These are phyloP conservation scores for Symbiotaphrina buchneri DNA, from an alignment of 495 filamentous ascomycete genomes.

Conservation along the genomic window DNA sequence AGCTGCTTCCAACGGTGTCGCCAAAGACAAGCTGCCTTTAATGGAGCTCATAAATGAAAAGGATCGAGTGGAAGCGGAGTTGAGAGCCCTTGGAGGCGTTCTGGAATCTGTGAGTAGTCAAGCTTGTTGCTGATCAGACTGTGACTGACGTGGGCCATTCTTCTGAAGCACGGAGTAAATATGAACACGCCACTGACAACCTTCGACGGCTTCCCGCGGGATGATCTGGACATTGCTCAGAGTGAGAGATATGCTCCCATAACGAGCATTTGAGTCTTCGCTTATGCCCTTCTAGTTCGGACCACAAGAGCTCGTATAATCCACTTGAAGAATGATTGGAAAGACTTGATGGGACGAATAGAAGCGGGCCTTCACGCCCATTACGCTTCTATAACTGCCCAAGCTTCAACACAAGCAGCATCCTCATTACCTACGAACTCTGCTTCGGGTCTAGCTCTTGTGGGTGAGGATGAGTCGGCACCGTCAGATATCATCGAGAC, in stretches of 20 bases:
- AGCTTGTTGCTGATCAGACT: constrained; percentile 1
- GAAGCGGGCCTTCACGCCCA: constrained; percentile 69
- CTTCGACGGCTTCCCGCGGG: constrained; percentile 78
- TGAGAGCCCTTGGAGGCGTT: constrained; percentile 63
- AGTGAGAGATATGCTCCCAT: constrained; percentile 26
- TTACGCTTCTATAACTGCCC: constrained; percentile 30
- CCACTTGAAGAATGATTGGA: constrained; percentile 77
- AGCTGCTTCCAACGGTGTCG: constrained; percentile 10
- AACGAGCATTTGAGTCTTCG: background rate
- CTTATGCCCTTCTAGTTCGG: constrained; percentile 33
- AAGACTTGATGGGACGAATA: constrained; percentile 59
- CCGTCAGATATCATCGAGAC: constrained; percentile 25
- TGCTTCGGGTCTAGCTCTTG: constrained; percentile 3
- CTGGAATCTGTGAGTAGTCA: constrained; percentile 53
- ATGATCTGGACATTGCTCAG: constrained; percentile 88
- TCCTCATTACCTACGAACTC: constrained; percentile 4
- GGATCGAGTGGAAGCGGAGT: constrained; percentile 60
- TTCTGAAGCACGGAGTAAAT: constrained; percentile 58
- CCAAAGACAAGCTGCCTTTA: constrained; percentile 11
- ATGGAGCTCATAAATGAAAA: constrained; percentile 47
- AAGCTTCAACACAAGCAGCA: constrained; percentile 4
- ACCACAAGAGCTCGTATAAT: constrained; percentile 82
- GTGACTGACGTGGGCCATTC: background rate
- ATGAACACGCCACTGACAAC: constrained; percentile 85
- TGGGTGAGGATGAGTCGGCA: constrained; percentile 11